A percentile compares a stretch with the other conserved stretches of the same genome.
Evolutionary conservation across 331 rosid genomes (phyloP).

Genomic region (Rosa hybrid): DNA sequence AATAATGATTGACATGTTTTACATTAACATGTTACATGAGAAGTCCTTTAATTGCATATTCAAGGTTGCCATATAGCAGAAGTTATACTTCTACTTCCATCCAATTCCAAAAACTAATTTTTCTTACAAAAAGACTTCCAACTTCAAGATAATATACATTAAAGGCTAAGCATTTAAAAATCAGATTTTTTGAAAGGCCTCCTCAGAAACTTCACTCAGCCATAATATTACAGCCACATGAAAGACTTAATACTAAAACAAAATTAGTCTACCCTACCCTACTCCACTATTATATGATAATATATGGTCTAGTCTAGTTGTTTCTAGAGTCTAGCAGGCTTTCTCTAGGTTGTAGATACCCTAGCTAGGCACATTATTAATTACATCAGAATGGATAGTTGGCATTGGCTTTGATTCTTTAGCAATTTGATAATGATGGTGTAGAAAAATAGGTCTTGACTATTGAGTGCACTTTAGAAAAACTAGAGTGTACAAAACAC

Average conservation of each 20-base stretch:
- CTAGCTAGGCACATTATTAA: no score
- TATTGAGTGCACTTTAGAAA: background rate
- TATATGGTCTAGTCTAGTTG: no score
- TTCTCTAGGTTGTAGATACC: no score
- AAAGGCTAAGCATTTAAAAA: background rate
- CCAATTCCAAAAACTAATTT: background rate
- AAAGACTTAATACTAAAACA: background rate
- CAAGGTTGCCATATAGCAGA: background rate
- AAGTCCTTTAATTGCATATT: background rate
- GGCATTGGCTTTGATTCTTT: no score
- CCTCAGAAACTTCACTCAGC: background rate
- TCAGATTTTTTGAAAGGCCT: background rate
- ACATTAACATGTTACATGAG: background rate
- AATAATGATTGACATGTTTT: background rate
- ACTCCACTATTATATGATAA: no score
- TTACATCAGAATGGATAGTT: no score
- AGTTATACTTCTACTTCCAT: background rate
- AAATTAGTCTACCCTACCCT: background rate
- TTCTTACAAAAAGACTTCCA: background rate
- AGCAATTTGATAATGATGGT: no score
- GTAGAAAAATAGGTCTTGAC: background rate
- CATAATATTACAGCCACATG: background rate
- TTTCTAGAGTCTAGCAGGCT: no score
- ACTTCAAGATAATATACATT: background rate
- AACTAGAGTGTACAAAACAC: background rate